A percentile compares a stretch with the other conserved stretches of the same genome.
phyloP scores from a whole-genome alignment of 495 filamentous ascomycete species.

The Annulohypoxylon maeteangense region DNA sequence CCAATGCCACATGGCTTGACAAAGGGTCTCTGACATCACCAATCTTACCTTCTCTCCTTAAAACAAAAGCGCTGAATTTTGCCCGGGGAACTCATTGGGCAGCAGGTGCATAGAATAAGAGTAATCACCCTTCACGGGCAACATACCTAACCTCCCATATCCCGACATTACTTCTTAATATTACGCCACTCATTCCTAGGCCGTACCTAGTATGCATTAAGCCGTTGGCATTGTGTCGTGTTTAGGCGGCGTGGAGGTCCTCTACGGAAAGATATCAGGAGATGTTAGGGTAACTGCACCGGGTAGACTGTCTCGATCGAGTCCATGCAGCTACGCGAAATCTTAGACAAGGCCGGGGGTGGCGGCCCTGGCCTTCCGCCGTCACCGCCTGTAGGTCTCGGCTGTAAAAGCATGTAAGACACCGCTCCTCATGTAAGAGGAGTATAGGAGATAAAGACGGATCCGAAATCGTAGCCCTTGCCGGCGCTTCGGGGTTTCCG shows the following conservation, averaged over 20 bases:
- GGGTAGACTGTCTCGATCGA: conserved; percentile 20
- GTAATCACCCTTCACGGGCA: conserved; percentile 16
- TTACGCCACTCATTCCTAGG: conserved; percentile 30
- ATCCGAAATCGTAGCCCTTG: conserved; percentile 30
- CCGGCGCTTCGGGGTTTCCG: conserved; percentile 23
- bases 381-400: conserved; percentile 30
- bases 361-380: conserved; percentile 23
- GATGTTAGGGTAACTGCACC: conserved; percentile 28
- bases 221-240: conserved; percentile 30
- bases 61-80: conserved; percentile 14
- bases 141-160: conserved; percentile 23
- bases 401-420: conserved; percentile 31
- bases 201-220: conserved; percentile 36
- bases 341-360: conserved; percentile 35
- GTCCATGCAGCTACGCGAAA: conserved; percentile 40
- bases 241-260: conserved; percentile 4
- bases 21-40: conserved; percentile 41
- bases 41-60: conserved; percentile 18
- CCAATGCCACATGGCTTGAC: conserved; percentile 25
- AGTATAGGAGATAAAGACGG: conserved; percentile 12
- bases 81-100: conserved; percentile 25
- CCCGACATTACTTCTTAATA: conserved; percentile 26
- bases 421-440: conserved; percentile 5
- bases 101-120: conserved; percentile 15
- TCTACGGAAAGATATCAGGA: background rate